These are phyloP conservation scores for Fomitopsis betulina DNA, from an alignment of 1,284 basidiomycete genomes.

Conservation along the genomic window DNA sequence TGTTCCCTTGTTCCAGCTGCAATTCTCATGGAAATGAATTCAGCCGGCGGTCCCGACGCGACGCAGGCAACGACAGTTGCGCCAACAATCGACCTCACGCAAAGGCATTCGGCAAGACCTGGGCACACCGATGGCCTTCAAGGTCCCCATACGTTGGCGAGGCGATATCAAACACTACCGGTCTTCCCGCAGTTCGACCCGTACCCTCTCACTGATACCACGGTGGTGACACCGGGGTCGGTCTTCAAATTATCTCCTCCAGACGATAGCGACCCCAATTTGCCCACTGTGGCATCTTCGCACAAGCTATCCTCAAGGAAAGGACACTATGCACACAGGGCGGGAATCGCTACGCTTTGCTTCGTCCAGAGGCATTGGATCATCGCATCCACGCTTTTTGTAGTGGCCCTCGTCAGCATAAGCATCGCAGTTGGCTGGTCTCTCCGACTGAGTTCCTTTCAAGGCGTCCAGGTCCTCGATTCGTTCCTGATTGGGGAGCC, in stretches of 20 bases:
- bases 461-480: conserved; percentile 3
- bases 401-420: background rate
- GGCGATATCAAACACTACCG: background rate
- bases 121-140: background rate
- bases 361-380: conserved; percentile 4
- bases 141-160: background rate
- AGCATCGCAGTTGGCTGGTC: conserved; percentile 3
- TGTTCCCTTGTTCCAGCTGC: no score
- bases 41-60: background rate
- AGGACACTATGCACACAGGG: background rate
- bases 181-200: background rate
- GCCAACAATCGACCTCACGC: background rate
- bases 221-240: background rate
- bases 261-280: background rate
- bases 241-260: background rate
- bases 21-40: background rate
- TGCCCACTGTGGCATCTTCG: background rate
- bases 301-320: background rate
- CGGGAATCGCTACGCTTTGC: background rate
- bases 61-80: background rate
- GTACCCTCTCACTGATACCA: background rate
- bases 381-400: background rate
- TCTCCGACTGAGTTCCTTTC: background rate
- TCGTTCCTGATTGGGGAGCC: background rate
- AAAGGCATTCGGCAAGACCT: background rate